phyloP scores from a whole-genome alignment of 176 grass and related monocot genomes.

The Puccinellia tenuiflora region DNA sequence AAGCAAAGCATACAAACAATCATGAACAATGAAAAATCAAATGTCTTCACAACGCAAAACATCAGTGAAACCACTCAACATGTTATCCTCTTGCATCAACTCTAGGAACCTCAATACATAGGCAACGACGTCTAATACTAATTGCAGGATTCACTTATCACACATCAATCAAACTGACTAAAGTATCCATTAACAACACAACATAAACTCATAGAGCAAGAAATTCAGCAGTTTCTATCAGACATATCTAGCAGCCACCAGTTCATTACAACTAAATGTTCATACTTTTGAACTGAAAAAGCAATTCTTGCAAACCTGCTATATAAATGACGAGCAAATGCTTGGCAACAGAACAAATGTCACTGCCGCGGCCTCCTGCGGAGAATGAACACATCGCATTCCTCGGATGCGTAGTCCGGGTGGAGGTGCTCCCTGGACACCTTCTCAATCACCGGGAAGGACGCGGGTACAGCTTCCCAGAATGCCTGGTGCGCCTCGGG shows the following conservation, averaged over 20 bases:
- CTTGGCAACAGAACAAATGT: not conserved
- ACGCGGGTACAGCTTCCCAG: constrained; percentile 52
- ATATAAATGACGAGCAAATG: not conserved
- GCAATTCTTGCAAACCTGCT: constrained; percentile 11
- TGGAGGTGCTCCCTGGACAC: constrained; percentile 71
- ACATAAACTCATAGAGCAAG: not conserved
- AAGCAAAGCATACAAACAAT: not conserved
- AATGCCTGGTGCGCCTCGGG: constrained; percentile 73
- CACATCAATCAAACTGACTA: not conserved
- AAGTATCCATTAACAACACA: not conserved
- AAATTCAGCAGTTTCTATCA: not conserved
- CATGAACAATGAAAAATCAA: not conserved
- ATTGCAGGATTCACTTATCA: not conserved
- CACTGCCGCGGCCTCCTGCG: constrained; percentile 48
- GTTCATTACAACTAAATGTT: not conserved
- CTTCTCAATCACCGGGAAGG: constrained; percentile 76
- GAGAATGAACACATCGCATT: constrained; percentile 73
- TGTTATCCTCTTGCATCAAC: not conserved
- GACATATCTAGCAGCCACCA: not conserved
- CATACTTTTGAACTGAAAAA: constrained; percentile 7
- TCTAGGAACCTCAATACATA: not conserved
- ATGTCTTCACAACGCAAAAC: not conserved
- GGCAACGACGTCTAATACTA: not conserved
- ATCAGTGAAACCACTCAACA: not conserved
- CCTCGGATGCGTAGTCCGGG: constrained; percentile 72